Percentiles rank a stretch among this genome's conserved stretches.
Evolutionary conservation across 371 early-diverging fungal genomes (phyloP).

Genomic region (Fennellomyces sp.): DNA sequence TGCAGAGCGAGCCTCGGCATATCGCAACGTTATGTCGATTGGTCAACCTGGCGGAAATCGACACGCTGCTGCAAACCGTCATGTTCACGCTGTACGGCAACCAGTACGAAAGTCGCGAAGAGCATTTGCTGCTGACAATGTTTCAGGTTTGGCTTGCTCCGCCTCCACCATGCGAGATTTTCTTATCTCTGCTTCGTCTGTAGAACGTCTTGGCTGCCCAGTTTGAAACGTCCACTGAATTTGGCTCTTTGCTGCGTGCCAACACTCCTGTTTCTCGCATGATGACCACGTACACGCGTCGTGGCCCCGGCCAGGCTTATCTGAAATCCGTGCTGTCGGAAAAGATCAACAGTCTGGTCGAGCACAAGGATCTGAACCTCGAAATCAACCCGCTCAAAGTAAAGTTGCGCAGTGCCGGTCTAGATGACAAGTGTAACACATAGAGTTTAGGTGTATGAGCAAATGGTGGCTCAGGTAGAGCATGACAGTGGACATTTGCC

Average conservation of each 20-base stretch:
- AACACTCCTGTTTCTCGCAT: constrained; percentile 96
- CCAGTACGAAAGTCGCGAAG: constrained; percentile 95
- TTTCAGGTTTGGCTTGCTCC: constrained; percentile 86
- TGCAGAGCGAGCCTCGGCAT: constrained; percentile 92
- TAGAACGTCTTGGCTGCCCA: constrained; percentile 89
- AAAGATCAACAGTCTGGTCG: constrained; percentile 79
- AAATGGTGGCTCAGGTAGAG: constrained; percentile 80
- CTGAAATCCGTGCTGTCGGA: constrained; percentile 85
- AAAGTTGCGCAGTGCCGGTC: neutral
- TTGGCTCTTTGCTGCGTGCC: constrained; percentile 86
- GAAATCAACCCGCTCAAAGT: constrained; percentile 88
- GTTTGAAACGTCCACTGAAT: constrained; percentile 89
- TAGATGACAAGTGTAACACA: neutral
- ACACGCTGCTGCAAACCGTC: constrained; percentile 91
- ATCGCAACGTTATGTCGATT: constrained; percentile 85
- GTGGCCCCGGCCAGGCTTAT: constrained; percentile 95
- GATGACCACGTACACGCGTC: constrained; percentile 96
- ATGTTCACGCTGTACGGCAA: constrained; percentile 97
- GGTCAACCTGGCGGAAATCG: constrained; percentile 89
- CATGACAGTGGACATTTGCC: constrained; percentile 63
- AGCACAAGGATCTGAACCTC: constrained; percentile 76
- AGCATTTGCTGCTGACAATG: constrained; percentile 93
- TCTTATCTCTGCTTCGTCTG: neutral
- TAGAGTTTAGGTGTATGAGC: constrained; percentile 71
- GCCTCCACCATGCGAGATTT: neutral